Evolutionary conservation across 2,329 filamentous ascomycete genomes (phyloP), one percentile per base, ranked within the genome.

Genomic region (Penicillium hordei): DNA sequence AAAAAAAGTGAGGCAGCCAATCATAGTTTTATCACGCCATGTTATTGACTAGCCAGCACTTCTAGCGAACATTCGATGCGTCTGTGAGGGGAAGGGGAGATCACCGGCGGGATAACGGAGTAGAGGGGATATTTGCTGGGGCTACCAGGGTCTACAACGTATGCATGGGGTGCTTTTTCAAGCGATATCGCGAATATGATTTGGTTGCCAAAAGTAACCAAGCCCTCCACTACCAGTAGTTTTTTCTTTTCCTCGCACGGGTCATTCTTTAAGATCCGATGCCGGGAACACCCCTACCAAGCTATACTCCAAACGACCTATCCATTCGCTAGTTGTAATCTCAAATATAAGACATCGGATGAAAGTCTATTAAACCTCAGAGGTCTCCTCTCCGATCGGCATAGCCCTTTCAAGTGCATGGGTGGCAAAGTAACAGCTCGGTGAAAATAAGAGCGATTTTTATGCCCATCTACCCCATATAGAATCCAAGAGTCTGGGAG

Each of bases 41-140:
- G n/a, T 34, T 5, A 5, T 51, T 51, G 23, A 29, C 39, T 52
- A 43, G 46, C 46, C 29, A 33, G 10, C 42, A 31, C 49, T 48
- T 36, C 55, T 48, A 31, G 46, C 50, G 43, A 46, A 53, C 55
- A 52, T 53, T 48, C 49, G 49, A 53, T 53, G 49, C 42, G 48
- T 48, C 34, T 2, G 9, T 57, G 49, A 48, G 49, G 55, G 49
- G 48, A n/a, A 52, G 38, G 27, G n/a, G 23, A 36, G 21, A 52
- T 52, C 49, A 13, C 38, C 40, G 10, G n/a, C 27, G 36, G 8
- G 36, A 46, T 15, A 36, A 29, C 27, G 25, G 34, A 33, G 29
- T 49, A n/a, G 31, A 55, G 46, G 53, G 46, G 5, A n/a, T 39
- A 43, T 53, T 29, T 21, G 43, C 34, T 57, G 42, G 21, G 31